A percentile compares a stretch with the other conserved stretches of the same genome.
phyloP scores from a whole-genome alignment of 345 rosid genomes.

The Moringa oleifera region DNA sequence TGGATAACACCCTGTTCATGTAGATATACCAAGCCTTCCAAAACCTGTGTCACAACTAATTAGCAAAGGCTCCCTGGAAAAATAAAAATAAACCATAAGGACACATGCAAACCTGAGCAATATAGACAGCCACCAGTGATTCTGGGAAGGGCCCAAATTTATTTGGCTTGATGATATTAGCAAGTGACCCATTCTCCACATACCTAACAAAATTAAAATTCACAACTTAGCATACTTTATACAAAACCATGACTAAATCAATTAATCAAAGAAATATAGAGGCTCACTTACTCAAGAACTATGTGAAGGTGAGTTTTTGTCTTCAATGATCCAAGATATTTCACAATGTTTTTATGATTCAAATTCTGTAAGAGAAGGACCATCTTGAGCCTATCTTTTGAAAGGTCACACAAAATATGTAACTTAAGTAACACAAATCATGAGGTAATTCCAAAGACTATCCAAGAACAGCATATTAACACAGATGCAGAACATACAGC shows the following conservation, averaged over 20 bases:
- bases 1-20: constrained; percentile 99
- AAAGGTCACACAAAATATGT: not conserved
- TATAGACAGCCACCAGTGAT: constrained; percentile 90
- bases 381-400: not conserved
- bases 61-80: constrained; percentile 17
- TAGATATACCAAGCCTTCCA: constrained; percentile 94
- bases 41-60: constrained; percentile 47
- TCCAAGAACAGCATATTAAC: not conserved
- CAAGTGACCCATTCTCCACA: constrained; percentile 99
- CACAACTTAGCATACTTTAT: constrained; percentile 6
- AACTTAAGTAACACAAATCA: not conserved
- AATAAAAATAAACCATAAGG: constrained; percentile 18
- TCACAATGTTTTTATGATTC: constrained; percentile 98
- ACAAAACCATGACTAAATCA: not conserved
- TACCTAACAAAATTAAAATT: constrained; percentile 44
- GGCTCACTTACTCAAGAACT: constrained; percentile 80
- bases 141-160: constrained; percentile 99
- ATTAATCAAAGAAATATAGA: constrained; percentile 5
- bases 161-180: constrained; percentile 96
- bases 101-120: constrained; percentile 80
- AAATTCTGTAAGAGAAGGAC: constrained; percentile 54
- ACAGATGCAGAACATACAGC: not conserved
- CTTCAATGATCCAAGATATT: constrained; percentile 94
- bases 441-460: not conserved
- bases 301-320: constrained; percentile 95